phyloP scores from a whole-genome alignment of 176 grass and related monocot genomes.

The Carex pumila region DNA sequence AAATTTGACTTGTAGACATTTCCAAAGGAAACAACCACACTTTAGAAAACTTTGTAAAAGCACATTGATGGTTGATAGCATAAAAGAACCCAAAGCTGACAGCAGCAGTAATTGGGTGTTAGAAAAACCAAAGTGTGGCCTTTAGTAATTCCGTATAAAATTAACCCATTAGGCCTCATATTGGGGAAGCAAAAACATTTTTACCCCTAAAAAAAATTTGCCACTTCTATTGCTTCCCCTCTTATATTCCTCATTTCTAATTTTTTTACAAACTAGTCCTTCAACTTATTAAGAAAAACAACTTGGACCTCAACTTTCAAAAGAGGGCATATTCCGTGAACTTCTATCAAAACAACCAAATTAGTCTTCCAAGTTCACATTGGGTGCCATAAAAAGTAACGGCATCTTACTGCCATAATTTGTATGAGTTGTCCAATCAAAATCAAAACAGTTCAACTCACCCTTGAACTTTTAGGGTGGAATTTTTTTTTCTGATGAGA shows the following conservation, averaged over 20 bases:
- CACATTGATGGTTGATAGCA: neutral
- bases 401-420: neutral
- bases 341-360: neutral
- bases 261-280: too few relatives aligned
- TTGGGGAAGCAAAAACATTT: neutral
- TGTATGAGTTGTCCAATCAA: neutral
- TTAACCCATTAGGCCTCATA: neutral
- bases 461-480: too few relatives aligned
- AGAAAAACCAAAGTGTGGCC: neutral
- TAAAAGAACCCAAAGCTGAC: neutral
- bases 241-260: neutral
- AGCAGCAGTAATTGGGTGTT: neutral
- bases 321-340: neutral
- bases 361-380: neutral
- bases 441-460: neutral
- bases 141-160: neutral
- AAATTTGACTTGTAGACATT: neutral
- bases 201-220: neutral
- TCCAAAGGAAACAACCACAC: slow-evolving; percentile 2
- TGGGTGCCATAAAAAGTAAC: neutral
- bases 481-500: too few relatives aligned
- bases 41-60: neutral
- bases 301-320: neutral
- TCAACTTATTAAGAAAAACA: neutral
- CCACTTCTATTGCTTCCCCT: neutral